Percentiles rank a stretch among this genome's conserved stretches.
Evolutionary conservation across 305 asterid genomes (phyloP).

Genomic region (Caryopteris hybrid): DNA sequence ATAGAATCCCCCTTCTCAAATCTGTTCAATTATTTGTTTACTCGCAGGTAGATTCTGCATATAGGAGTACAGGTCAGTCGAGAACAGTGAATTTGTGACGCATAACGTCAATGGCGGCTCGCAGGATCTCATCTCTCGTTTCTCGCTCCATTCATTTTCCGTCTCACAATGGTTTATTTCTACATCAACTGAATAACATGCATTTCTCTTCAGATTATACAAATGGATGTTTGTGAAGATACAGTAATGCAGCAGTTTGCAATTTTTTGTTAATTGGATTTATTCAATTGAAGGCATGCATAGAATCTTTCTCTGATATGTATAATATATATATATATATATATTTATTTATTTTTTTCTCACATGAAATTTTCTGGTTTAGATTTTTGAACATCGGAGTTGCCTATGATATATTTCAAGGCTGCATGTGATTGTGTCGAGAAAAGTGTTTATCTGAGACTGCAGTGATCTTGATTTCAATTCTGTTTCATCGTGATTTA

Average conservation of each 20-base stretch:
- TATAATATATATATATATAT: no score
- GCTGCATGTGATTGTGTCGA: not conserved
- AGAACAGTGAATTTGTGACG: no score
- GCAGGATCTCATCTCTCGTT: slow-evolving; percentile 48
- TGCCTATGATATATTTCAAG: not conserved
- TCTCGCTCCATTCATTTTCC: slow-evolving; percentile 46
- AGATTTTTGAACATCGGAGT: not conserved
- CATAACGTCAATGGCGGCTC: slow-evolving; percentile 44
- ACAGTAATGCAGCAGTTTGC: no score
- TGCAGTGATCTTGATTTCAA: not conserved
- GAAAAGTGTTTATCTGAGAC: not conserved
- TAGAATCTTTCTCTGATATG: no score
- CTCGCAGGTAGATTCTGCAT: no score
- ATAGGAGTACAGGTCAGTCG: no score
- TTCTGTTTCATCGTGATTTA: no score
- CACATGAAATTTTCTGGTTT: not conserved
- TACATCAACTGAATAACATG: not conserved
- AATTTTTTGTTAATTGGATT: not conserved
- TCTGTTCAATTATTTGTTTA: no score
- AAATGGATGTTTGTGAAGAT: no score
- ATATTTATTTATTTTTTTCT: no score
- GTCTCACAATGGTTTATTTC: slow-evolving; percentile 30
- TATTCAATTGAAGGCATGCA: no score
- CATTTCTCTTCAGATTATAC: not conserved
- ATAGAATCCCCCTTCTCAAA: no score